phyloP scores from a whole-genome alignment of 306 rosid genomes.

The Malus orientalis region DNA sequence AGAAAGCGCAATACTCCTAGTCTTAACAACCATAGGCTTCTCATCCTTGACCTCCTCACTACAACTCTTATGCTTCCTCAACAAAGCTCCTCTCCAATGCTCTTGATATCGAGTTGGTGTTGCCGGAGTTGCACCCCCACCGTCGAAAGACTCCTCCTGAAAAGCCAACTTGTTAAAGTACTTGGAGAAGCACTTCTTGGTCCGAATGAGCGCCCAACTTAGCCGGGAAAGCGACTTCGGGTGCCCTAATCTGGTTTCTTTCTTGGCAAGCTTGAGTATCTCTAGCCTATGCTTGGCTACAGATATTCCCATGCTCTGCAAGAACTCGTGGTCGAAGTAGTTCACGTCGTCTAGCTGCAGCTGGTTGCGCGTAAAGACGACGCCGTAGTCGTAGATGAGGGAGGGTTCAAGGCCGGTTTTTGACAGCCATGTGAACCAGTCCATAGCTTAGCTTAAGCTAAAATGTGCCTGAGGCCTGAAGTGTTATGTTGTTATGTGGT shows the following conservation, averaged over 20 bases:
- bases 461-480: neutral
- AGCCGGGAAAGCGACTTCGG: conserved; percentile 30
- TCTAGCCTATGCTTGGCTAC: conserved; percentile 88
- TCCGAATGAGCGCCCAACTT: conserved; percentile 29
- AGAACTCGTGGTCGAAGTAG: conserved; percentile 75
- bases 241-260: conserved; percentile 12
- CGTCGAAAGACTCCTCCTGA: neutral
- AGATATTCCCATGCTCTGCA: conserved; percentile 79
- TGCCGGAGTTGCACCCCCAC: neutral
- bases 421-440: conserved; percentile 95
- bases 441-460: conserved; percentile 36
- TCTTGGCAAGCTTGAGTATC: conserved; percentile 72
- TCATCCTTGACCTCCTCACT: conserved; percentile 14
- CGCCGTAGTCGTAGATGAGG: conserved; percentile 63
- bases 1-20: conserved; percentile 37
- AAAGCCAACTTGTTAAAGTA: conserved; percentile 35
- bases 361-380: conserved; percentile 57
- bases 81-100: conserved; percentile 33
- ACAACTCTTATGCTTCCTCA: conserved; percentile 26
- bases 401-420: conserved; percentile 62
- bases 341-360: conserved; percentile 50
- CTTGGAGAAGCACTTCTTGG: conserved; percentile 47
- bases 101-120: conserved; percentile 23
- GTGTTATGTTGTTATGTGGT: neutral
- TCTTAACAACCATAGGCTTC: conserved; percentile 20